Base-by-base conservation (phyloP, 352 stramenopile species). In the Globisporangium orthogonon region DNA sequence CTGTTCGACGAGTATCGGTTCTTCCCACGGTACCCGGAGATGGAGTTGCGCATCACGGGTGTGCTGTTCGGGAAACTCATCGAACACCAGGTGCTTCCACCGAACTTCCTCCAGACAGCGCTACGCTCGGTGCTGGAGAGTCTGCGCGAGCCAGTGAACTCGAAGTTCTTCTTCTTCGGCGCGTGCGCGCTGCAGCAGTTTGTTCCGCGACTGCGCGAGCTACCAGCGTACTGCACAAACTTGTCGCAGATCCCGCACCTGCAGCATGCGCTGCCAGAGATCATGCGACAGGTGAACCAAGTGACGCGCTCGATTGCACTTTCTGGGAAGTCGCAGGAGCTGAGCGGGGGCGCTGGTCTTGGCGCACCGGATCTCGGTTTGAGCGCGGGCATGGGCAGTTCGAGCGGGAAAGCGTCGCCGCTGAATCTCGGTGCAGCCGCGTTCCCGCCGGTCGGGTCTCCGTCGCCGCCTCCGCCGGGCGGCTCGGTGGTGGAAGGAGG, bases 1-100 rank as follows among this genome's bases (percentile, higher is more conserved):
- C 74, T 99, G 2, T 99, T 99, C 70, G 96, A 99, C 65, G 97
- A 99, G 73, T 99, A 99, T 71, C 85, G 96, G 52, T 99, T 99
- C 77, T 99, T 99, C 67, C 95, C 96, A 41, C 97, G 97, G 60
- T 99, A 99, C 67, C 97, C 97, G 7, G 97, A 99, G 70, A 99
- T 98, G 78, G 96, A 99, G 69, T 69, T 99, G 40, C 91, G 96
- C 5, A 99, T 99, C 67, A 99, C 97, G 7, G 97, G 95, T 29
- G 97, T 98, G 60, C 78, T 99, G 6, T 99, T 99, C 63, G 97
- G 97, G 29, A 94, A 97, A 46, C 81, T 99, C 6, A 99, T 99
- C 67, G 93, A 99, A 71, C 95, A 99, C 62, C 94, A 99, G 68
- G 84, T 99, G 31, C 86, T 99, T 37, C 96, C 89, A 52, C 95